Conservation (phyloP, 1,284 basidiomycete species). For the Ceratobasidium theobromae region DNA sequence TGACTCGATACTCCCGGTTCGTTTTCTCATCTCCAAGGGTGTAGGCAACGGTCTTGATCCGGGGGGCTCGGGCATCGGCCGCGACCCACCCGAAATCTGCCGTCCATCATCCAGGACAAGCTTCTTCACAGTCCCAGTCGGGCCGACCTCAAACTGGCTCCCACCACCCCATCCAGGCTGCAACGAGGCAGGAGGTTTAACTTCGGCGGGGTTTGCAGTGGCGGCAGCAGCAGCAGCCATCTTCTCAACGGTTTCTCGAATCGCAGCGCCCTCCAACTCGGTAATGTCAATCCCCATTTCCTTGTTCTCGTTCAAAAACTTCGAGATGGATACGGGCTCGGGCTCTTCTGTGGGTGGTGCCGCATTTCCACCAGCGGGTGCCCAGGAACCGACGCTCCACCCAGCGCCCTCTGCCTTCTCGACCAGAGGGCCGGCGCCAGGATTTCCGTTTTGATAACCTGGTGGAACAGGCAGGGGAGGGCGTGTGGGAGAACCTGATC, state of each 20-base stretch:
- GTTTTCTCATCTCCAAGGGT: slow-evolving; percentile 2
- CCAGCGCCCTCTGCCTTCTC: not conserved
- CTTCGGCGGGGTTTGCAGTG: not conserved
- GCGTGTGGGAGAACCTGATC: too few species aligned
- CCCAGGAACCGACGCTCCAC: slow-evolving; percentile 10
- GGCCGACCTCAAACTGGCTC: slow-evolving; percentile 11
- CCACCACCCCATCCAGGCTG: slow-evolving; percentile 2
- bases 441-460: not conserved
- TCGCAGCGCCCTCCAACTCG: not conserved
- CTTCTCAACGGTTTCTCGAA: slow-evolving; percentile 24
- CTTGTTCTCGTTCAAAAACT: slow-evolving; percentile 28
- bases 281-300: slow-evolving; percentile 24
- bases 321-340: slow-evolving; percentile 13
- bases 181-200: not conserved
- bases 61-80: slow-evolving; percentile 18
- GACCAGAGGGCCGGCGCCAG: too few species aligned
- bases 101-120: slow-evolving; percentile 11
- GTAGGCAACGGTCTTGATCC: slow-evolving; percentile 7
- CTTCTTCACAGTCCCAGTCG: slow-evolving; percentile 26
- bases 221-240: slow-evolving; percentile 18
- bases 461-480: too few species aligned
- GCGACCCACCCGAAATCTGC: slow-evolving; percentile 14
- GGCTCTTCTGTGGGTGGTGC: not conserved
- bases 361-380: not conserved
- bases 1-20: slow-evolving; percentile 49